phyloP scores from a whole-genome alignment of 1,139 yeast genomes.

The Scheffersomyces illinoinensis region DNA sequence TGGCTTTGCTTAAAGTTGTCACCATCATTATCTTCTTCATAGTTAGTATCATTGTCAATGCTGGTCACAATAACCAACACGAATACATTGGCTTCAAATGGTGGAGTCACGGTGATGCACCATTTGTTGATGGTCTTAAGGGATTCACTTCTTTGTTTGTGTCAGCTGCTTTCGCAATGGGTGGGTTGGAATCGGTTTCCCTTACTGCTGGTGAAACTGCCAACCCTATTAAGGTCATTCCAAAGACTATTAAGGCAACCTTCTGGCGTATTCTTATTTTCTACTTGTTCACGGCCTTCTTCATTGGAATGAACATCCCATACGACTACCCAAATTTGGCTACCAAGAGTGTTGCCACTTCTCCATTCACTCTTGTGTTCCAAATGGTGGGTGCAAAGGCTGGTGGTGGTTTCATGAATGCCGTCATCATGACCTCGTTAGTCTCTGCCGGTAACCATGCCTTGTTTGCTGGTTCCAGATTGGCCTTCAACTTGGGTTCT shows the following conservation, averaged over 20 bases:
- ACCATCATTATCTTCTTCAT: slow-evolving; percentile 43
- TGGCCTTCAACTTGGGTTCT: slow-evolving; percentile 42
- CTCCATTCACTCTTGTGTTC: slow-evolving; percentile 67
- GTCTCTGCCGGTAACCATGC: slow-evolving; percentile 52
- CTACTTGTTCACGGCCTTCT: slow-evolving; percentile 42
- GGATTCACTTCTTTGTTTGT: slow-evolving; percentile 42
- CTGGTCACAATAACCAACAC: slow-evolving; percentile 26
- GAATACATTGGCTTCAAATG: slow-evolving; percentile 41
- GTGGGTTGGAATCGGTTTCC: slow-evolving; percentile 67
- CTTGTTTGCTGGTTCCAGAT: slow-evolving; percentile 43
- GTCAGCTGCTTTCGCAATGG: slow-evolving; percentile 67
- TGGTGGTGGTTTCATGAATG: slow-evolving; percentile 46
- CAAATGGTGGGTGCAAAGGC: slow-evolving; percentile 51
- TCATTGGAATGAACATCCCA: slow-evolving; percentile 48
- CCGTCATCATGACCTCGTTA: slow-evolving; percentile 44
- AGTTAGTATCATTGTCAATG: slow-evolving; percentile 38
- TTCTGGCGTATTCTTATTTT: slow-evolving; percentile 51
- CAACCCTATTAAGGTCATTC: slow-evolving; percentile 59
- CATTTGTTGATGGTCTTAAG: slow-evolving; percentile 40
- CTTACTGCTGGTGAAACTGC: slow-evolving; percentile 68
- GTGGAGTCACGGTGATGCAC: slow-evolving; percentile 43
- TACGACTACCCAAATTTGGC: slow-evolving; percentile 40
- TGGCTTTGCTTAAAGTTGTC: slow-evolving; percentile 39
- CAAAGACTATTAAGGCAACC: slow-evolving; percentile 57
- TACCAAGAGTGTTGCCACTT: slow-evolving; percentile 48